These are phyloP conservation scores for Claviceps capensis DNA, from an alignment of 2,329 filamentous ascomycete genomes.

Conservation along the genomic window DNA sequence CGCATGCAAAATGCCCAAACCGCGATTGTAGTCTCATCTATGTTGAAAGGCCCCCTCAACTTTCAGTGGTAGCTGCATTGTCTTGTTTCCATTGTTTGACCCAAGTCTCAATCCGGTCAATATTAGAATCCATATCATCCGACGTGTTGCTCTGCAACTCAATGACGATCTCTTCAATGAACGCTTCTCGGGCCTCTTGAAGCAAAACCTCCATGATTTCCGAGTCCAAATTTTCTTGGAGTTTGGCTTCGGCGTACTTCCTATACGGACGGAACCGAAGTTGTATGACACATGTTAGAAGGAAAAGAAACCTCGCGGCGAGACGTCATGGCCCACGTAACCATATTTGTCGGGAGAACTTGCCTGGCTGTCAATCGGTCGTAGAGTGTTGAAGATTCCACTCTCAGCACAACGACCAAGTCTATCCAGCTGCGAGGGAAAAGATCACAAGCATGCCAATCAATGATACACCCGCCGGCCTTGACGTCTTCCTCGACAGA, in stretches of 20 bases:
- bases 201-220: slow-evolving; percentile 95
- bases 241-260: slow-evolving; percentile 71
- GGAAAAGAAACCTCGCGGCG: too few relatives aligned
- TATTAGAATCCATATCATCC: slow-evolving; percentile 78
- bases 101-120: slow-evolving; percentile 75
- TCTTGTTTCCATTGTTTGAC: slow-evolving; percentile 58
- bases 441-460: slow-evolving; percentile 96
- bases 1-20: too few relatives aligned
- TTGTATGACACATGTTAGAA: not conserved
- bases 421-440: slow-evolving; percentile 93
- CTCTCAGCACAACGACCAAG: slow-evolving; percentile 80
- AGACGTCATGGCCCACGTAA: not conserved
- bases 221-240: slow-evolving; percentile 91
- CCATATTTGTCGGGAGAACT: slow-evolving; percentile 2
- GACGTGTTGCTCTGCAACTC: slow-evolving; percentile 71
- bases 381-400: slow-evolving; percentile 67
- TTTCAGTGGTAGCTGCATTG: not conserved
- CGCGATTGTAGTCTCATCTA: too few relatives aligned
- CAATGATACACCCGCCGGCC: slow-evolving; percentile 74
- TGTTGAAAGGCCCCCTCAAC: not conserved
- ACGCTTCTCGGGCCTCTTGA: slow-evolving; percentile 79
- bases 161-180: slow-evolving; percentile 76
- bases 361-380: slow-evolving; percentile 68
- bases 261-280: slow-evolving; percentile 22
- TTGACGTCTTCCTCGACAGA: slow-evolving; percentile 71